phyloP scores from a whole-genome alignment of 371 early-diverging fungal species.

The Mortierella sp. region DNA sequence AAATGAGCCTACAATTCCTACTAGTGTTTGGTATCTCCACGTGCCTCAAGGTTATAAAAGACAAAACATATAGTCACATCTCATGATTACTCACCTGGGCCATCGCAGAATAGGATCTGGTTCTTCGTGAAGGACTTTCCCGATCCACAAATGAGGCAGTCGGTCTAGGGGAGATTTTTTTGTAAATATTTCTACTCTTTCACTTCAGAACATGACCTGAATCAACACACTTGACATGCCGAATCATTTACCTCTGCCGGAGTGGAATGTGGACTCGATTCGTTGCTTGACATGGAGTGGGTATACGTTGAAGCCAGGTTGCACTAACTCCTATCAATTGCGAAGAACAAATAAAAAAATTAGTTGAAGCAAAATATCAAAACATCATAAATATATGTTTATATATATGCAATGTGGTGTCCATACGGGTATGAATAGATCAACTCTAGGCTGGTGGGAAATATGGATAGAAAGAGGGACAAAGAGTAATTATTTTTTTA shows the following conservation, averaged over 20 bases:
- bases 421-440: no score
- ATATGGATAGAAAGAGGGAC: neutral
- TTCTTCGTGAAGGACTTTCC: conserved; percentile 60
- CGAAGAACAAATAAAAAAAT: neutral
- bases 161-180: conserved; percentile 26
- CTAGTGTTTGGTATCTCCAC: neutral
- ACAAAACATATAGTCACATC: neutral
- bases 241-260: conserved; percentile 38
- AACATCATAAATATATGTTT: neutral
- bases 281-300: conserved; percentile 39
- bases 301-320: neutral
- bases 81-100: conserved; percentile 56
- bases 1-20: neutral
- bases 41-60: neutral
- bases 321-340: neutral
- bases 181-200: neutral
- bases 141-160: conserved; percentile 65
- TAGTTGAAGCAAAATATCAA: neutral
- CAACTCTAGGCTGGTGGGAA: neutral
- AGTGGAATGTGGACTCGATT: conserved; percentile 37
- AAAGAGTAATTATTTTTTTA: no score
- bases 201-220: neutral
- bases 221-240: neutral
- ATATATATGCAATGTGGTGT: no score
- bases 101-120: conserved; percentile 69